Evolutionary conservation across 2,329 filamentous ascomycete species (phyloP).

Genomic region (Tolypocladium paradoxum): DNA sequence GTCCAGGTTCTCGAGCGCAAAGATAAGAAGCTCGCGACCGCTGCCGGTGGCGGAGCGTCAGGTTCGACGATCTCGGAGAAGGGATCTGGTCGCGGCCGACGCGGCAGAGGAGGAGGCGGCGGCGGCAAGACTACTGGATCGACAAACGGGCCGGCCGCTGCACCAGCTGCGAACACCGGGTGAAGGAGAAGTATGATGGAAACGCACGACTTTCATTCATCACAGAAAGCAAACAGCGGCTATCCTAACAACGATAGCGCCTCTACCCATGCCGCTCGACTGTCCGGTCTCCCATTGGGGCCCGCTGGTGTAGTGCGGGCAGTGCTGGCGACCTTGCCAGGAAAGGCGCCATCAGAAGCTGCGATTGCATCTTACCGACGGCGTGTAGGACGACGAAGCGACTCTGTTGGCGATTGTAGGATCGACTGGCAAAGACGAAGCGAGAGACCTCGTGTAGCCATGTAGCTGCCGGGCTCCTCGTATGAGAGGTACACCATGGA

Average conservation of each 20-base stretch:
- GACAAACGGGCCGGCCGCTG: slow-evolving; percentile 1
- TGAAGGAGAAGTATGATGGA: background rate
- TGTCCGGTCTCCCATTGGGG: background rate
- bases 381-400: background rate
- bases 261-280: background rate
- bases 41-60: background rate
- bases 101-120: slow-evolving; percentile 8
- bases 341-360: background rate
- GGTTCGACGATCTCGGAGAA: slow-evolving; percentile 8
- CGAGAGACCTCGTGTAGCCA: background rate
- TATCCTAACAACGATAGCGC: background rate
- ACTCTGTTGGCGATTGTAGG: background rate
- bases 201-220: slow-evolving; percentile 2
- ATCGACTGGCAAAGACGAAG: background rate
- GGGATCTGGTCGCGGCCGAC: slow-evolving; percentile 11
- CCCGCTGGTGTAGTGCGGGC: background rate
- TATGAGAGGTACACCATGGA: background rate
- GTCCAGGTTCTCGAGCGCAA: slow-evolving; percentile 82
- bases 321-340: background rate
- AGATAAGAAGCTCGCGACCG: slow-evolving; percentile 36
- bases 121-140: slow-evolving; percentile 7
- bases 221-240: background rate
- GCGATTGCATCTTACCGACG: background rate
- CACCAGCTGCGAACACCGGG: slow-evolving; percentile 4
- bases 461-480: background rate